Conservation (phyloP, 2,329 filamentous ascomycete genomes). For the Apiospora saccharicola region DNA sequence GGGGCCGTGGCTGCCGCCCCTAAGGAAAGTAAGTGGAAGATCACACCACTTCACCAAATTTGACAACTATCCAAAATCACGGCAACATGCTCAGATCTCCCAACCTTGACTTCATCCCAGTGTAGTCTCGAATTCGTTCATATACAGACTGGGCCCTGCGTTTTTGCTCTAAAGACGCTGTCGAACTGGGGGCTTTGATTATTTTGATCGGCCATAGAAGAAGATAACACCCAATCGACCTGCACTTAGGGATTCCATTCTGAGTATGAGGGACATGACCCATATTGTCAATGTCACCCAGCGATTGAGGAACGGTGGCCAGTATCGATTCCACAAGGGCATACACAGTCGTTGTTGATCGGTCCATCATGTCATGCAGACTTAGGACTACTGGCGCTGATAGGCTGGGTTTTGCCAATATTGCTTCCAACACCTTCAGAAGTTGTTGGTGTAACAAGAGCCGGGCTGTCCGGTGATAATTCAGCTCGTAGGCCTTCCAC, state of each 20-base stretch:
- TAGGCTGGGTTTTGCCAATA: slow-evolving; percentile 27
- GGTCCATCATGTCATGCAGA: slow-evolving; percentile 28
- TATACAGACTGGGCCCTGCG: slow-evolving; percentile 39
- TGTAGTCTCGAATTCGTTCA: slow-evolving; percentile 48
- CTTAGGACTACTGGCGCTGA: slow-evolving; percentile 27
- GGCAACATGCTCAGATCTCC: slow-evolving; percentile 37
- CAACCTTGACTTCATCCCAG: slow-evolving; percentile 46
- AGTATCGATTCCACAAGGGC: slow-evolving; percentile 44
- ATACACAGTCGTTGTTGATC: slow-evolving; percentile 38
- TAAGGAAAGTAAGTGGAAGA: neutral
- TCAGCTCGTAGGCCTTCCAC: slow-evolving; percentile 52
- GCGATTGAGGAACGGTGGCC: slow-evolving; percentile 46
- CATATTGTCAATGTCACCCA: slow-evolving; percentile 45
- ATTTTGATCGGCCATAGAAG: slow-evolving; percentile 49
- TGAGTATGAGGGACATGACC: slow-evolving; percentile 31
- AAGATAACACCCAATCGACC: slow-evolving; percentile 47
- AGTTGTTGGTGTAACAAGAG: slow-evolving; percentile 47
- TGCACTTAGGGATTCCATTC: slow-evolving; percentile 36
- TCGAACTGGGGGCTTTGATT: slow-evolving; percentile 37
- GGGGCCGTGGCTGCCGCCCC: neutral
- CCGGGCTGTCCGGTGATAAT: slow-evolving; percentile 48
- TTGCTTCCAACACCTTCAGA: slow-evolving; percentile 38
- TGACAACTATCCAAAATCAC: neutral
- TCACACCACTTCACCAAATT: slow-evolving; percentile 13
- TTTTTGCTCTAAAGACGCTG: slow-evolving; percentile 41